Base-by-base conservation (phyloP, 2,329 filamentous ascomycete species). In the Sclerotinia subarctica region DNA sequence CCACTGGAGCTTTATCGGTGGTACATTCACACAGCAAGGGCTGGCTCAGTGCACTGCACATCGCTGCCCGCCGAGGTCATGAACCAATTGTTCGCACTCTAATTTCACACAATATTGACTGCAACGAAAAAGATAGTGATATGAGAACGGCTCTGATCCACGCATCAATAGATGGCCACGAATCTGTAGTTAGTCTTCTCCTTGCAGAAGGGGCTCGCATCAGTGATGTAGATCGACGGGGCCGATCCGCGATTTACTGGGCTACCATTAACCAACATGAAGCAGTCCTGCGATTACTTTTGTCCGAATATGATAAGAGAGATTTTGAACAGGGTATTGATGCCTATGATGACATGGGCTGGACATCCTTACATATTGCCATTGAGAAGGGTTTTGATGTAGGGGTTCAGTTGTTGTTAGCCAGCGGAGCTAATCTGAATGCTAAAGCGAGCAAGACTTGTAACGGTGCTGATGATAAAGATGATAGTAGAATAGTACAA, bases 291-390 rank as follows among this genome's bases (percentile, higher is more conserved):
- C 26, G 46, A 19, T 32, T 35, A 24, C 58, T 62, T n/a, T 47
- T 62, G 42, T 62, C 17, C 11, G 42, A 32, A 17, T 17, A 47
- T 7, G 46, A 32, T 10, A 32, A 29, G 46, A 35, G 42, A 19
- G 42, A 46, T 19, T 49, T 44, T 19, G 44, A 49, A 13, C 58
- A 56, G 29, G 26, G 26, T 2, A 49, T 72, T 32, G 66, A 72
- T 35, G 59, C 64, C 1, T 62, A 56, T 19, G 71, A 72, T 49
- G 46, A 60, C 5, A 72, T 71, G 58, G 68, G 69, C 0, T 67
- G 66, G 21, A 70, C 68, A 5, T 44, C 71, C 3, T 44, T 72
- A 17, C 46, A 66, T 15, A 66, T 72, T 24, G 71, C 71, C 6
- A 67, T 69, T 19, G 56, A 67, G 15, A 69, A 72, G 56, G 64